These are phyloP conservation scores for Tricholomella constricta DNA, from an alignment of 768 basidiomycete species.

Conservation along the genomic window DNA sequence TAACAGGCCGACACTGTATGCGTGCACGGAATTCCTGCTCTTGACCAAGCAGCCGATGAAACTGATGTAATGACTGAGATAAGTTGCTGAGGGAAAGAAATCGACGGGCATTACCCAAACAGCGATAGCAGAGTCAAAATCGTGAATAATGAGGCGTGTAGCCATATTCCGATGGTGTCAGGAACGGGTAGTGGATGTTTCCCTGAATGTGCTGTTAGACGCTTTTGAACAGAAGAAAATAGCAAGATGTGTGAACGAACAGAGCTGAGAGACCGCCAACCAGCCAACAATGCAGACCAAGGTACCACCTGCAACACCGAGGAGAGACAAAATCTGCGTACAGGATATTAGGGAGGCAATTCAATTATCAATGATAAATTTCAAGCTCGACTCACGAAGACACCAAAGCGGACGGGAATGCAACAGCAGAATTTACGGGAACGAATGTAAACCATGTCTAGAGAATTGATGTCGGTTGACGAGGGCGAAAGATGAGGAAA, in stretches of 20 bases:
- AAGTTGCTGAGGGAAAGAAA: neutral
- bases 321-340: constrained; percentile 42
- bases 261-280: constrained; percentile 43
- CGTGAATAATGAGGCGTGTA: constrained; percentile 49
- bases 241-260: constrained; percentile 33
- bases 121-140: constrained; percentile 48
- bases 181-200: constrained; percentile 35
- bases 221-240: neutral
- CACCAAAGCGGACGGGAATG: constrained; percentile 65
- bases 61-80: constrained; percentile 13
- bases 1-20: constrained; percentile 45
- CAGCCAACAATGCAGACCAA: constrained; percentile 48
- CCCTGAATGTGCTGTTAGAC: constrained; percentile 19
- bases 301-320: constrained; percentile 44
- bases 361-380: too few relatives aligned
- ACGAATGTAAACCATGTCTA: constrained; percentile 51
- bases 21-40: constrained; percentile 40
- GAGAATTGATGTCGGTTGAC: constrained; percentile 18
- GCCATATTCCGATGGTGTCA: constrained; percentile 46
- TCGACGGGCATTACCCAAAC: constrained; percentile 46
- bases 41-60: constrained; percentile 50
- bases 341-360: neutral
- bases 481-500: constrained; percentile 19
- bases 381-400: constrained; percentile 44
- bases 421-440: constrained; percentile 65